Base-by-base conservation (phyloP, 2,329 filamentous ascomycete species). In the Penicillium polonicum region DNA sequence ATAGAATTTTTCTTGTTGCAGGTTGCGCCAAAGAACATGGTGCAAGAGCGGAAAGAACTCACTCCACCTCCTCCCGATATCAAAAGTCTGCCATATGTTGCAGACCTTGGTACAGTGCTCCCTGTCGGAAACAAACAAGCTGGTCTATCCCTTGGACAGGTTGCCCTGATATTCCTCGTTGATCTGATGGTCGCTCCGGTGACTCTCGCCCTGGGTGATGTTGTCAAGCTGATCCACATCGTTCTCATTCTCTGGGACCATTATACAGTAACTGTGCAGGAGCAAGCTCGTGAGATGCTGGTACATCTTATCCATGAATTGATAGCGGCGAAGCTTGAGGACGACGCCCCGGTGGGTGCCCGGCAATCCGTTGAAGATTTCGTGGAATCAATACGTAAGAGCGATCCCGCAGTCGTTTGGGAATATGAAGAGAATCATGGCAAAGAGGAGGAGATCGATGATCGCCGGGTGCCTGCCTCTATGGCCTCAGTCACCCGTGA, bases 231-330 rank as follows among this genome's bases (percentile, higher is more conserved):
- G 21, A 79, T 99, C 15, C 94, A 99, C 73, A 90, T 96, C 9
- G 88, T 97, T 5, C 88, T 93, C 13, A 91, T 97, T 4, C 83
- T 97, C 2, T 99, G 94, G 94, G 95, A 99, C 72, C 93, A 97
- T 69, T 97, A 99, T 69, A 96, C 91, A 1, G 87, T 91, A 3
- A 84, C 97, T 12, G 94, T 99, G 1, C 93, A 97, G 73, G 94
- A 97, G 65, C 93, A 99, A 74, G 92, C 95, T 31, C 87, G 92
- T 48, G 94, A 99, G 75, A 96, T 99, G 92, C 84, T 99, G 17
- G 92, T 99, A 2, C 94, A 99, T 78, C 83, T 99, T 19, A 95
- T 99, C 46, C 94, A 99, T 68, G 94, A 97, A 73, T 82, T 97
- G 7, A 91, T 99, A 38, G 92, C 97, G 29, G 87, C 86, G 1